Conservation (phyloP, 2,329 filamentous ascomycete genomes). For the Aotearoamyces nothofagi region DNA sequence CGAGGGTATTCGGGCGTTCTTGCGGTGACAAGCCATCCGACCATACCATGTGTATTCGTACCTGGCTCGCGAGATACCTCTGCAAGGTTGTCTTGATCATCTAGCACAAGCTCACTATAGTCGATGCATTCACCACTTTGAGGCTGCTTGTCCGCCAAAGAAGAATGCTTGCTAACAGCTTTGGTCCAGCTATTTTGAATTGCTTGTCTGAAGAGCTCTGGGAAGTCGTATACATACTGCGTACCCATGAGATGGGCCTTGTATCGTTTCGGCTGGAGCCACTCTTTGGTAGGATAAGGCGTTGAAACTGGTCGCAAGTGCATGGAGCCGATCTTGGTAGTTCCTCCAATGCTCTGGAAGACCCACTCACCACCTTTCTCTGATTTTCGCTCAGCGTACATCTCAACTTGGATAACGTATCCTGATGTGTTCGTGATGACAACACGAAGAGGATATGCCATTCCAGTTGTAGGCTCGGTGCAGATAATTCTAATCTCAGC, state of each 20-base stretch:
- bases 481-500: conserved; percentile 98
- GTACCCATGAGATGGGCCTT: conserved; percentile 99
- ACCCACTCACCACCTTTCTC: conserved; percentile 92
- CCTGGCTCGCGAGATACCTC: conserved; percentile 92
- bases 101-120: conserved; percentile 85
- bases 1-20: conserved; percentile 90
- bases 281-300: conserved; percentile 96
- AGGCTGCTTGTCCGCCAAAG: conserved; percentile 67
- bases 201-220: conserved; percentile 94
- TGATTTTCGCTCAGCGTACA: conserved; percentile 95
- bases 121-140: conserved; percentile 81
- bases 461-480: conserved; percentile 72
- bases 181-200: conserved; percentile 89
- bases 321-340: conserved; percentile 88
- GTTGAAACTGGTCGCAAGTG: conserved; percentile 83
- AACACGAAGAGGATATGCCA: conserved; percentile 83
- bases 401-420: conserved; percentile 93
- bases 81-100: conserved; percentile 80
- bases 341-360: conserved; percentile 94
- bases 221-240: conserved; percentile 99
- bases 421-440: conserved; percentile 97
- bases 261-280: conserved; percentile 96
- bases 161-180: conserved; percentile 57
- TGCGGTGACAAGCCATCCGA: conserved; percentile 91
- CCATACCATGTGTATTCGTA: conserved; percentile 95